These are phyloP conservation scores for Paracamarosporium sp. DNA, from an alignment of 2,329 filamentous ascomycete genomes.

Conservation along the genomic window DNA sequence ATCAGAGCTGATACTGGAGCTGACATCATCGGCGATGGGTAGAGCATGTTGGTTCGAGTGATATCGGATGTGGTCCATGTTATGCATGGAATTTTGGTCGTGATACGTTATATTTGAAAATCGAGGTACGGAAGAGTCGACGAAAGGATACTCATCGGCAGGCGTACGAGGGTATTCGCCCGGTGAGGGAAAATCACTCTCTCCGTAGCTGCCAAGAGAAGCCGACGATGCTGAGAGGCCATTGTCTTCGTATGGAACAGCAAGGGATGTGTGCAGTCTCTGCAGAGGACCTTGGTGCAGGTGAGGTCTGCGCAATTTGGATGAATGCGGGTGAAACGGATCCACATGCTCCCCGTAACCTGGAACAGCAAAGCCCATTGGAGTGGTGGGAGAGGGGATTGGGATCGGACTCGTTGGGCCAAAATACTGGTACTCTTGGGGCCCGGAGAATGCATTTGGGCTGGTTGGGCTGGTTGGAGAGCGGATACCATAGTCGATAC, in stretches of 20 bases:
- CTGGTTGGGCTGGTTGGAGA: constrained; percentile 46
- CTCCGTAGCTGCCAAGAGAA: constrained; percentile 55
- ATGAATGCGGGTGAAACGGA: constrained; percentile 39
- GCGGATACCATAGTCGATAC: constrained; percentile 42
- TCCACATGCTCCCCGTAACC: constrained; percentile 48
- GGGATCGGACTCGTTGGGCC: constrained; percentile 48
- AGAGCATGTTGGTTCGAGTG: constrained; percentile 44
- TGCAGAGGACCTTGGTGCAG: constrained; percentile 50
- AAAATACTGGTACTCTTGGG: constrained; percentile 46
- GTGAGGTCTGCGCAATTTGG: constrained; percentile 47
- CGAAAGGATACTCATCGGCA: constrained; percentile 51
- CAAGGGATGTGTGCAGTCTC: constrained; percentile 51
- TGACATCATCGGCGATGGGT: constrained; percentile 49
- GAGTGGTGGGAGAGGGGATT: constrained; percentile 45
- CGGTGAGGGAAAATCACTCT: constrained; percentile 56
- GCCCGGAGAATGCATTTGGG: constrained; percentile 40
- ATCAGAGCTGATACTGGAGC: constrained; percentile 55
- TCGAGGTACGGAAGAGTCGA: constrained; percentile 15
- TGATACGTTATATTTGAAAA: constrained; percentile 41
- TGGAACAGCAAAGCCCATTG: constrained; percentile 47
- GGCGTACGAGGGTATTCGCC: constrained; percentile 56
- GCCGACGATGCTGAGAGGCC: constrained; percentile 53
- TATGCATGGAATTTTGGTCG: constrained; percentile 45
- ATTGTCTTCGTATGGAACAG: constrained; percentile 49
- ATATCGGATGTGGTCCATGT: constrained; percentile 46